Evolutionary conservation across 2,329 filamentous ascomycete genomes (phyloP).

Genomic region (Alternaria infectoria): DNA sequence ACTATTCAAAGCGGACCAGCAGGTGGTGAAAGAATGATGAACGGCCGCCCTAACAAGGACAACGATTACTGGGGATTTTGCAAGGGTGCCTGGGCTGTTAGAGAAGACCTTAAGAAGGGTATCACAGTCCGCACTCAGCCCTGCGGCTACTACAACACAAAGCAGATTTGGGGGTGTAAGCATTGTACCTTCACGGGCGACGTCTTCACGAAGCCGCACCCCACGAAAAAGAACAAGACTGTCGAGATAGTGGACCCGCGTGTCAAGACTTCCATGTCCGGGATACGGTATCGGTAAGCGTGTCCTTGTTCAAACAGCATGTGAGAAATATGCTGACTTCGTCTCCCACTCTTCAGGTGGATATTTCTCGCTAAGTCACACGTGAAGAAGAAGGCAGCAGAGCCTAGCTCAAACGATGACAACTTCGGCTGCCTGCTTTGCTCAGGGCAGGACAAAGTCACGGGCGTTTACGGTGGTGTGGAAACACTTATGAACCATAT

Average conservation of each 20-base stretch:
- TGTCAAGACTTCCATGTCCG: conserved; percentile 29
- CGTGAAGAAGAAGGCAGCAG: conserved; percentile 21
- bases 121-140: conserved; percentile 38
- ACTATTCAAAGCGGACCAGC: conserved; percentile 27
- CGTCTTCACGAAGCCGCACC: conserved; percentile 28
- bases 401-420: conserved; percentile 16
- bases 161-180: conserved; percentile 45
- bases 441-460: conserved; percentile 37
- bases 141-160: conserved; percentile 43
- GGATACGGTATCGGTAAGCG: conserved; percentile 38
- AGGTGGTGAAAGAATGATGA: conserved; percentile 36
- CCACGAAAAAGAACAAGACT: conserved; percentile 36
- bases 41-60: conserved; percentile 46
- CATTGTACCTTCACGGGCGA: conserved; percentile 44
- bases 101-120: conserved; percentile 44
- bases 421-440: conserved; percentile 49
- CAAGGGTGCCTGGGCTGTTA: conserved; percentile 48
- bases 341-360: conserved; percentile 21
- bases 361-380: conserved; percentile 49
- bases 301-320: neutral
- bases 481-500: conserved; percentile 51
- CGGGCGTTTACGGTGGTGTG: conserved; percentile 46
- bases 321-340: neutral
- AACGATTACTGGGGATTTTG: conserved; percentile 52
- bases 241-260: conserved; percentile 38